Base-by-base conservation (phyloP, 768 basidiomycete species). In the Pleurotus sapidus region DNA sequence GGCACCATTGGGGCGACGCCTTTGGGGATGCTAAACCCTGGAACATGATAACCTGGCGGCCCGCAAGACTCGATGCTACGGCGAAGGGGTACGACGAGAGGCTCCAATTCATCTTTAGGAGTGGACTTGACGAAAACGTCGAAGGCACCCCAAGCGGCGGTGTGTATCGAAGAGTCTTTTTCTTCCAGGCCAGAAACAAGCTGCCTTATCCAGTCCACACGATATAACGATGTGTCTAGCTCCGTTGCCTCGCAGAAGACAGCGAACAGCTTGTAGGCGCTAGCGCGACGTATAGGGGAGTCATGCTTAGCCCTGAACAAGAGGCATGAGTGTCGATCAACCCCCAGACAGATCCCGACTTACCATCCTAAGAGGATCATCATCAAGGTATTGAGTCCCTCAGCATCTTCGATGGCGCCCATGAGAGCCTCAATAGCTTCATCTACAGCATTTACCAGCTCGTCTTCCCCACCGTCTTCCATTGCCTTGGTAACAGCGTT, bases 141-240 rank as follows among this genome's bases (percentile, higher is more conserved):
- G 23, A 98, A 77, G 0, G 94, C 88, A 30, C 76, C 74, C 85
- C 88, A 90, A 3, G 95, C 93, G 0, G 89, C 88, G 2, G 84
- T 87, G 64, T 95, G 87, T 8, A 96, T 93, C 3, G 78, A 68
- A 1, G 88, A 83, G 47, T 87, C 79, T 11, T 73, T 71, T 65
- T 98, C 96, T 63, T 95, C 95, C 49, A 97, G 78, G 2, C 89
- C 72, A 0, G 92, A 82, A 5, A 98, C 76, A 14, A 98, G 79
- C 61, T 94, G 92, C 6, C 95, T 86, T 55, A 98, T 83, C 95
- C 96, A 98, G 69, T 98, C 97, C 60, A 95, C 75, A 17, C 91
- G 87, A 72, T 98, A 98, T 20, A 94, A 70, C 0, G 90, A 86
- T 0, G 84, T 80, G 67, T 98, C 96, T 40, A 93, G 77, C 39